Evolutionary conservation across 2,329 filamentous ascomycete genomes (phyloP), one percentile per base, ranked within the genome.

Genomic region (Claviceps quebecensis): DNA sequence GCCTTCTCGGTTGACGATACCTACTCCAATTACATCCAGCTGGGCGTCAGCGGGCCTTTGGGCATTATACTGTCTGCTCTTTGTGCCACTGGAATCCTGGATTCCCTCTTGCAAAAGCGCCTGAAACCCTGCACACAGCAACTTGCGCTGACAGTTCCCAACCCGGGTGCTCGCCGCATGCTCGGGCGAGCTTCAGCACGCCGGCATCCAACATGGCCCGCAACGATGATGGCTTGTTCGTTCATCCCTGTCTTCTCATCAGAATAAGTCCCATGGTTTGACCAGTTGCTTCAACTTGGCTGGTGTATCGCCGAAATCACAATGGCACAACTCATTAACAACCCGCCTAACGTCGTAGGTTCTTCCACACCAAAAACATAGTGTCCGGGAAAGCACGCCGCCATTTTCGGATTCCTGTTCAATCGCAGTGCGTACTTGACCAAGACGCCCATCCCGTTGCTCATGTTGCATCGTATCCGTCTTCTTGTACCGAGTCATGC

Each of bases 321-420:
- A 22, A 39, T 39, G 38, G 23, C 38, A 38, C 17, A 45, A 26
- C 41, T 50, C 41, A 49, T 40, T 45, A 22, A 47, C 22, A 49
- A 45, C 43, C 19, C 46, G 50, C 17, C 17, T 22, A n/a, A n/a
- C 29, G 22, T 19, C 16, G 49, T 54, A 87, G 83, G 62, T 75
- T 77, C 65, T 76, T 78, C 68, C 77, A 80, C 53, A 86, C 83
- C 56, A 80, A 86, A 57, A 70, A 72, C 60, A 71, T 87, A 55
- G 75, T 87, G 56, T 74, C 79, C 50, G 70, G 72, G 53, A 72
- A 69, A 47, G 75, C 76, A 55, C 78, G 81, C 61, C 83, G 77
- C 58, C 84, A 84, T 64, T 88, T 84, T 63, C 78, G 78, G 46
- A 76, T 82, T 55, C 75, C 73, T 45, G 82, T 88, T 58, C 75